Conservation (phyloP, 2,329 filamentous ascomycete species). For the Rachicladosporium sp. region DNA sequence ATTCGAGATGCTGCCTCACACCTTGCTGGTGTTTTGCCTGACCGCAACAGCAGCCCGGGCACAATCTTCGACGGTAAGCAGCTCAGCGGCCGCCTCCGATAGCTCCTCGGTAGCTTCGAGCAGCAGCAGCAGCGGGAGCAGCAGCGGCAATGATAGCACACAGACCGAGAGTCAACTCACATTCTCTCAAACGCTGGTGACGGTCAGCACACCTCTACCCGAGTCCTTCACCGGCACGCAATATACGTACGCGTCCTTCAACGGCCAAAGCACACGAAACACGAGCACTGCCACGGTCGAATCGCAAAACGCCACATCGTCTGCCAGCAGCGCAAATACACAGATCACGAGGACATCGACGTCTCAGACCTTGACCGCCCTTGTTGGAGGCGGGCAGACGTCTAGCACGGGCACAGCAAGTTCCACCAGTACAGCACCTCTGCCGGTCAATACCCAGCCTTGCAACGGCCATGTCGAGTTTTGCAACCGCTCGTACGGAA, state of each 20-base stretch:
- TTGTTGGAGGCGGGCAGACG: slow-evolving; percentile 4
- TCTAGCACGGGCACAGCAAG: slow-evolving; percentile 15
- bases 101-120: too few relatives aligned
- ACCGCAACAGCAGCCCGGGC: too few relatives aligned
- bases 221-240: slow-evolving; percentile 14
- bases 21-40: too few relatives aligned
- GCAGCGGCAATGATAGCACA: too few relatives aligned
- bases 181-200: too few relatives aligned
- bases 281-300: slow-evolving; percentile 28
- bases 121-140: too few relatives aligned
- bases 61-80: too few relatives aligned
- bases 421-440: slow-evolving; percentile 15
- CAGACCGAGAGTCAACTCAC: too few relatives aligned
- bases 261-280: slow-evolving; percentile 14
- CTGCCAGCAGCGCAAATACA: slow-evolving; percentile 12
- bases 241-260: slow-evolving; percentile 17
- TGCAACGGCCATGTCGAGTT: slow-evolving; percentile 67
- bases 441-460: slow-evolving; percentile 57
- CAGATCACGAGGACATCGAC: slow-evolving; percentile 9
- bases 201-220: too few relatives aligned
- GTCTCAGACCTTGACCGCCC: slow-evolving; percentile 3
- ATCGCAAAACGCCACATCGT: slow-evolving; percentile 17
- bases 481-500: slow-evolving; percentile 64
- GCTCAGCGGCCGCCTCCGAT: too few relatives aligned
- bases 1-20: too few relatives aligned